Conservation (phyloP, 2,329 filamentous ascomycete species). For the Epichloe sp. region DNA sequence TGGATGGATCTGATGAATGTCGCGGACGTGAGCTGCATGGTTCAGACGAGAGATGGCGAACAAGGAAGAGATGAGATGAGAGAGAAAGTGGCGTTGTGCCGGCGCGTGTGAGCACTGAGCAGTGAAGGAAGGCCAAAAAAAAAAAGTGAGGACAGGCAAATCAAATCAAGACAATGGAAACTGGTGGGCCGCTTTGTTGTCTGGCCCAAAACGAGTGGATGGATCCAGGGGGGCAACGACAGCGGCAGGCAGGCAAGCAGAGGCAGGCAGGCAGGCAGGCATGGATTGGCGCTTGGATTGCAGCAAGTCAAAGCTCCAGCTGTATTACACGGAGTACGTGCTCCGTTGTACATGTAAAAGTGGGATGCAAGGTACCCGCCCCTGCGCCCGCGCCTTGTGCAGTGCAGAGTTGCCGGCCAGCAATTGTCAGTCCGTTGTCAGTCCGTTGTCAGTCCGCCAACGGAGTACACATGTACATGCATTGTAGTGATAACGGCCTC, state of each 20-base stretch:
- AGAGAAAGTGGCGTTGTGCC: too few relatives aligned
- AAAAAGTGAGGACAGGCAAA: not conserved
- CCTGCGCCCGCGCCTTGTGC: not conserved
- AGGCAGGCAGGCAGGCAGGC: not conserved
- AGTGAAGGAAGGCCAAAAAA: not conserved
- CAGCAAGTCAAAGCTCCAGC: not conserved
- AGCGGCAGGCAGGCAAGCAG: not conserved
- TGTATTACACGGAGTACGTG: too few relatives aligned
- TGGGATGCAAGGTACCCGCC: slow-evolving; percentile 5
- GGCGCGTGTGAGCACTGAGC: too few relatives aligned
- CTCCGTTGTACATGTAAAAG: too few relatives aligned
- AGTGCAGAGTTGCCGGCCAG: not conserved
- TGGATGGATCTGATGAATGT: not conserved
- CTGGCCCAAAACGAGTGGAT: not conserved
- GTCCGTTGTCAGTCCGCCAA: too few relatives aligned
- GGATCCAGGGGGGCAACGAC: not conserved
- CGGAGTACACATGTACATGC: too few relatives aligned
- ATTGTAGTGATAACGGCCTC: too few relatives aligned
- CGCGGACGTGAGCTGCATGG: not conserved
- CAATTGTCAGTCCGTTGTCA: not conserved
- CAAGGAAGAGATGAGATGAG: not conserved
- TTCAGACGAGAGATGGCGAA: not conserved
- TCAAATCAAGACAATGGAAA: not conserved
- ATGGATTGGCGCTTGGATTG: not conserved
- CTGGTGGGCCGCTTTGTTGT: not conserved